Percentiles rank a stretch among this genome's conserved stretches.
These are phyloP conservation scores for Salix suchowensis DNA, from an alignment of 345 rosid genomes.

Conservation along the genomic window DNA sequence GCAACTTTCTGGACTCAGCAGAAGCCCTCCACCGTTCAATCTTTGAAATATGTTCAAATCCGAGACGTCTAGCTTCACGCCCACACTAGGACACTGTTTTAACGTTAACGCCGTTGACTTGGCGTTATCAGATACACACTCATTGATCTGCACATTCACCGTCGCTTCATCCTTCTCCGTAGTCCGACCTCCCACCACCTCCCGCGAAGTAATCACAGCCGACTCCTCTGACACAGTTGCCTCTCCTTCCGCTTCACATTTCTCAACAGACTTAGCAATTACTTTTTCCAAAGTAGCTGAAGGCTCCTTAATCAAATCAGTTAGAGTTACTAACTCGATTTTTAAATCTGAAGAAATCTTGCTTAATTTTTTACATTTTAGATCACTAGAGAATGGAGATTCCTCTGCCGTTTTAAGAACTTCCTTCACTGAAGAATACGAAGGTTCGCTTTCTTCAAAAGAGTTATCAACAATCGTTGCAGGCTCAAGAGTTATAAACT, in stretches of 20 bases:
- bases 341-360: background rate
- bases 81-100: conserved; percentile 36
- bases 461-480: background rate
- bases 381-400: background rate
- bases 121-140: conserved; percentile 1
- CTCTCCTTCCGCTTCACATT: background rate
- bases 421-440: background rate
- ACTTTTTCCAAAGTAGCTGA: conserved; percentile 1
- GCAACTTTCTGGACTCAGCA: conserved; percentile 13
- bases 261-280: background rate
- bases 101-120: conserved; percentile 16
- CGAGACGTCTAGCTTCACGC: conserved; percentile 23
- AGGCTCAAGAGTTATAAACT: background rate
- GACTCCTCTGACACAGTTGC: background rate
- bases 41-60: conserved; percentile 17
- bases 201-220: background rate
- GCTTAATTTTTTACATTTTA: background rate
- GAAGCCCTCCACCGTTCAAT: conserved; percentile 9
- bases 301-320: background rate
- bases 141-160: conserved; percentile 11
- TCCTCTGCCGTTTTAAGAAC: background rate
- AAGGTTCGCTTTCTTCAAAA: background rate
- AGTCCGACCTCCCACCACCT: background rate
- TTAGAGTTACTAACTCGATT: no score
- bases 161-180: conserved; percentile 13